Evolutionary conservation across 2,329 filamentous ascomycete genomes (phyloP), one percentile per base, ranked within the genome.

Genomic region (Davidsoniella eucalypti): DNA sequence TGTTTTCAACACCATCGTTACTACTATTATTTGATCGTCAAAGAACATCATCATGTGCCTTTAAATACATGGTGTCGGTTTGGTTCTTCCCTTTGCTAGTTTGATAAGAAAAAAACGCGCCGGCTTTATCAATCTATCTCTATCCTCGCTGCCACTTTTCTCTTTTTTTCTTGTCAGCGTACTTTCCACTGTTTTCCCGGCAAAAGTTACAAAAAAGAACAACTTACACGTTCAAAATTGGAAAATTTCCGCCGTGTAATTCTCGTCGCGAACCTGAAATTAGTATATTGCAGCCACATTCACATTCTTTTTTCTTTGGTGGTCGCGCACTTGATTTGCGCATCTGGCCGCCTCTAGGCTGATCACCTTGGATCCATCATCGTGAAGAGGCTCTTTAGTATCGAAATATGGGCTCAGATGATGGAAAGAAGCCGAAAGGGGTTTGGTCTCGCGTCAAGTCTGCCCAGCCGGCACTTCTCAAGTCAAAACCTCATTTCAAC

Each of bases 401-500:
- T 33, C 8, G 6, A 33, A 12, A 9, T 33, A 33, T 33, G 18
- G 4, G 10, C 12, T 45, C 43, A 3, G 18, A 45, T 45, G 16
- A 53, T 53, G 52, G 41, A 12, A 33, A 43, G 18, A n/a, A 53
- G 10, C 17, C 44, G 16, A 25, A 17, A 25, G 61, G 55, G 44
- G 26, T 67, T 40, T 65, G 65, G 65, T 61, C 60, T 37, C 67
- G 72, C 57, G 52, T 76, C 54, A 67, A 65, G 61, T 62, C 67
- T 52, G 58, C 75, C 55, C 75, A 73, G 59, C 76, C 75, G 2
- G 67, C 73, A 14, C 77, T 80, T 55, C 57, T 78, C 25, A 71
- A 72, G 49, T 76, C 71, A 59, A 71, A 74, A 57, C 81, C 78
- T 14, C 76, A 80, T 57, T 82, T 88, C 65, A 87, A 85, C 66